Conservation (phyloP, 192 early-diverging fungal genomes). For the Fimicolochytrium jonesii region DNA sequence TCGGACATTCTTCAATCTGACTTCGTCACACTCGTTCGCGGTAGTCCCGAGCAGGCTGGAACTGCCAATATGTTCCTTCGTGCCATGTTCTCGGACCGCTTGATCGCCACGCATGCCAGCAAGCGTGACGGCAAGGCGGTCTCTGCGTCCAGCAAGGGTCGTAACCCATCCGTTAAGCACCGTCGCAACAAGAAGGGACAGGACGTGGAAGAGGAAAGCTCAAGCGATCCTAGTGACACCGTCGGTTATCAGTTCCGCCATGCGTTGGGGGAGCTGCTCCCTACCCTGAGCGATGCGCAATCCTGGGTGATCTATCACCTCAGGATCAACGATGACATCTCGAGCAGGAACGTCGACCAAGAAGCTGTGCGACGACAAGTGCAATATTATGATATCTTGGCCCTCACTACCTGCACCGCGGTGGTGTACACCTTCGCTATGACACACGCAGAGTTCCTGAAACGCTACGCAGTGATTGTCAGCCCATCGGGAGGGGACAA, state of each 20-base stretch:
- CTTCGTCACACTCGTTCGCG: conserved; percentile 77
- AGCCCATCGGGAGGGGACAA: conserved; percentile 11
- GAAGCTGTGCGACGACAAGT: conserved; percentile 70
- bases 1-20: conserved; percentile 66
- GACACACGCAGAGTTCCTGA: conserved; percentile 72
- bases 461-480: conserved; percentile 58
- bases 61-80: conserved; percentile 44
- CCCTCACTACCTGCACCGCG: conserved; percentile 62
- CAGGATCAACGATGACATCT: conserved; percentile 23
- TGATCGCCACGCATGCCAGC: conserved; percentile 43
- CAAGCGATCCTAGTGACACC: conserved; percentile 28
- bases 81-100: conserved; percentile 37
- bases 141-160: conserved; percentile 24
- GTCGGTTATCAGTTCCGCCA: conserved; percentile 43
- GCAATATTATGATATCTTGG: conserved; percentile 59
- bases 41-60: conserved; percentile 44
- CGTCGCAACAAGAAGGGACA: conserved; percentile 5
- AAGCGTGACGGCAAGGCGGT: conserved; percentile 33
- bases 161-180: conserved; percentile 40
- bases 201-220: conserved; percentile 29
- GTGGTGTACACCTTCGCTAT: conserved; percentile 70
- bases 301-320: conserved; percentile 84
- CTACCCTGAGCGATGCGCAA: conserved; percentile 70
- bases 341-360: conserved; percentile 61
- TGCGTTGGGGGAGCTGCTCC: conserved; percentile 68